Conservation (phyloP, 345 rosid genomes). For the Chamaenerion angustifolium region DNA sequence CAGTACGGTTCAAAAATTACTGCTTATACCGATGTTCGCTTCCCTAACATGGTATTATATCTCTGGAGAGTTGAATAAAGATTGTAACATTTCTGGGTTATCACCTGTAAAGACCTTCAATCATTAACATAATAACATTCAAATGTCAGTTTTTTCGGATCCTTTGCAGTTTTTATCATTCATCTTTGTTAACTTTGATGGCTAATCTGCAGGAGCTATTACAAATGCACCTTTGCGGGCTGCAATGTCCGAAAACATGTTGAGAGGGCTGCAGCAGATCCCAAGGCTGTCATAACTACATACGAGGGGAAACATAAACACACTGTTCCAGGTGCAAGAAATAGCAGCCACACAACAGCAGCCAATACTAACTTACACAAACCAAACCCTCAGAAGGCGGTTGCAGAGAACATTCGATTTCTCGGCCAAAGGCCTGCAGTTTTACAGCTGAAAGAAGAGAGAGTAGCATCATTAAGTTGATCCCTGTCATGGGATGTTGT, state of each 20-base stretch:
- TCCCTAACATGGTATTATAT: no score
- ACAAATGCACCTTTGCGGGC: slow-evolving; percentile 72
- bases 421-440: slow-evolving; percentile 43
- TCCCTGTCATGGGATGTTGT: no score
- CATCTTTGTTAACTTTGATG: not conserved
- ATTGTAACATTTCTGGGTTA: no score
- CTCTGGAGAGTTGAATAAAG: no score
- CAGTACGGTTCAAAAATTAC: no score
- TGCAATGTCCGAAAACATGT: slow-evolving; percentile 94
- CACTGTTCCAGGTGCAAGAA: slow-evolving; percentile 66
- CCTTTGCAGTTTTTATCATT: no score
- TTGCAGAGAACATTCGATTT: slow-evolving; percentile 19
- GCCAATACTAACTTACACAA: slow-evolving; percentile 7
- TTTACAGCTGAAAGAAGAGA: slow-evolving; percentile 60
- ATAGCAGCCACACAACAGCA: slow-evolving; percentile 23
- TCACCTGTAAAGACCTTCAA: no score
- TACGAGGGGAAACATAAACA: slow-evolving; percentile 96
- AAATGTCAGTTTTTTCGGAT: not conserved
- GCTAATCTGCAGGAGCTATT: slow-evolving; percentile 18
- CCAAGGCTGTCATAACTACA: slow-evolving; percentile 82
- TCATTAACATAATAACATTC: no score
- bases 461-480: slow-evolving; percentile 30
- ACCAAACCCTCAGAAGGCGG: slow-evolving; percentile 18
- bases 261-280: slow-evolving; percentile 84
- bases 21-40: no score